These are phyloP conservation scores for Paulinella micropora DNA, from an alignment of 78 protist genomes.

Conservation along the genomic window DNA sequence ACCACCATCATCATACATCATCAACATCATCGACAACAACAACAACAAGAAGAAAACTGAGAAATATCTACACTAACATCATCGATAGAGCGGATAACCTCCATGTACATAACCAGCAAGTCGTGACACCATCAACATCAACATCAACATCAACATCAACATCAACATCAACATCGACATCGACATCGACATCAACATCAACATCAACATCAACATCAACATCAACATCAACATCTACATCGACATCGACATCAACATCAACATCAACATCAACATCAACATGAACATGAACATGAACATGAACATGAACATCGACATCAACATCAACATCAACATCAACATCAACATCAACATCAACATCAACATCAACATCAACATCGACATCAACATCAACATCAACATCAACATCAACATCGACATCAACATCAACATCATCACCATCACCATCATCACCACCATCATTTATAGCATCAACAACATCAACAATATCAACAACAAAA, in stretches of 20 bases:
- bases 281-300: not conserved
- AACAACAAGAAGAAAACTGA: no score
- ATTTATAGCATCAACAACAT: no score
- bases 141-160: not conserved
- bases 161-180: not conserved
- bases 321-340: not conserved
- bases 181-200: not conserved
- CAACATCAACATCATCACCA: not conserved
- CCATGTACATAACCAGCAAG: no score
- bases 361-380: slow-evolving; percentile 7
- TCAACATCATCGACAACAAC: no score
- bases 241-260: not conserved
- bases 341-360: slow-evolving; percentile 3
- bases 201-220: not conserved
- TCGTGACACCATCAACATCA: not conserved
- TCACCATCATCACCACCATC: not conserved
- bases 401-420: not conserved
- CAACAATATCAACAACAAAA: no score
- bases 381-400: slow-evolving; percentile 4
- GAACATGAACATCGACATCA: not conserved
- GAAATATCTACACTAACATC: no score
- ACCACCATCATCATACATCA: no score
- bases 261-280: not conserved
- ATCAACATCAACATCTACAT: not conserved
- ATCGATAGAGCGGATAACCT: no score